Base-by-base conservation (phyloP, 2,329 filamentous ascomycete species). In the Parasarocladium wereldwijsianum region DNA sequence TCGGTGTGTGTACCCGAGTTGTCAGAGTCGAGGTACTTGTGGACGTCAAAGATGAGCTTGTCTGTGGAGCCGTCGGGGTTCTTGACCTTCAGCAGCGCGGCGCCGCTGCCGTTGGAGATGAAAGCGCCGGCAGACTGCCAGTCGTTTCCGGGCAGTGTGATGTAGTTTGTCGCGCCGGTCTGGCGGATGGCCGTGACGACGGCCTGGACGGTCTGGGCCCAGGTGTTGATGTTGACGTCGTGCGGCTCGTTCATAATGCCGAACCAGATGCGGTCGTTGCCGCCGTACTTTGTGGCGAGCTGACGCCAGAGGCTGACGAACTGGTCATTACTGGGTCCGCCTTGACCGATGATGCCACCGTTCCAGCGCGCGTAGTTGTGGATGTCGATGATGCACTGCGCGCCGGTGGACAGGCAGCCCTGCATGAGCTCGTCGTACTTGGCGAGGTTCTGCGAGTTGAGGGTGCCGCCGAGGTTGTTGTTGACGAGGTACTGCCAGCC, bases 211-310 rank as follows among this genome's bases (percentile, higher is more conserved):
- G 68, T 71, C 4, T 57, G 46, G 1, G 66, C 70, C 75, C 75
- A 80, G 2, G 51, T 46, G 16, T 43, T 47, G 38, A 76, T 57
- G 40, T 72, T 62, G 32, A 68, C 48, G 31, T 71, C 65, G 45
- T 77, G 70, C 6, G 75, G 74, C 51, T 75, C 76, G 50, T 80
- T 81, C 73, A 80, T 79, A 25, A 80, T 45, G 10, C 71, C 73
- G 38, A 80, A 80, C 51, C 35, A 64, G 46, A 29, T 60, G 59
- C 16, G 69, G 21, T 57, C 45, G 29, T 70, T 50, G 5, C 59
- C 58, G 0, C 55, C 64, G 47, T 79, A 80, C 43, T 70, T 68
- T 1, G 50, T 55, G 7, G 75, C 74, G 4, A 74, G 47, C 34
- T 66, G 55, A 2, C 43, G 47, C 75, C 75, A 80, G 5, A 79